These are phyloP conservation scores for Boletus patriciae DNA, from an alignment of 768 basidiomycete genomes.

Conservation along the genomic window DNA sequence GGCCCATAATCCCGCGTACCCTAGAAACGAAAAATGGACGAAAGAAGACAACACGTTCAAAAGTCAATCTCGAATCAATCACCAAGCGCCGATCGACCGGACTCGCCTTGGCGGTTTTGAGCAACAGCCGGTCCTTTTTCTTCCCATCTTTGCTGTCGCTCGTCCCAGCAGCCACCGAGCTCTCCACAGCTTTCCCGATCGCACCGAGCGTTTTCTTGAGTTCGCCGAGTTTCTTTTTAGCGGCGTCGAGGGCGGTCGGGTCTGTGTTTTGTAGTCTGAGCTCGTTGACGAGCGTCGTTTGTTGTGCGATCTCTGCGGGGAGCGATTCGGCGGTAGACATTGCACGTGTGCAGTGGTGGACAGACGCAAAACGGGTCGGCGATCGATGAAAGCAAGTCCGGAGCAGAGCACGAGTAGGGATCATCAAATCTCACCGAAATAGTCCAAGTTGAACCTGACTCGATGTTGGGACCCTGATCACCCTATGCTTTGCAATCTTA, in stretches of 20 bases:
- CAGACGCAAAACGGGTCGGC: slow-evolving; percentile 12
- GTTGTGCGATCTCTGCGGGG: slow-evolving; percentile 53
- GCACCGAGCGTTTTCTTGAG: slow-evolving; percentile 58
- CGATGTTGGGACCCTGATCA: slow-evolving; percentile 26
- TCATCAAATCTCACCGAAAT: slow-evolving; percentile 21
- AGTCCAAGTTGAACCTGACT: slow-evolving; percentile 16
- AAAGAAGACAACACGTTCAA: not conserved
- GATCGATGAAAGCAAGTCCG: slow-evolving; percentile 38
- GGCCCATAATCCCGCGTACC: slow-evolving; percentile 96
- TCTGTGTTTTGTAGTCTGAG: slow-evolving; percentile 59
- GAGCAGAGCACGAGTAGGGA: slow-evolving; percentile 14
- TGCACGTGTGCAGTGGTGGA: slow-evolving; percentile 19
- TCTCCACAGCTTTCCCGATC: slow-evolving; percentile 34
- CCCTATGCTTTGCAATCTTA: no score
- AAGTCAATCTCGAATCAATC: slow-evolving; percentile 14
- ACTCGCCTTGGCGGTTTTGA: slow-evolving; percentile 93
- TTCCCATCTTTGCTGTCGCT: slow-evolving; percentile 46
- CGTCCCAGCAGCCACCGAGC: slow-evolving; percentile 36
- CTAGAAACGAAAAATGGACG: slow-evolving; percentile 37
- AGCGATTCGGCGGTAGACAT: slow-evolving; percentile 49
- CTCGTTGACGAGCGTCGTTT: slow-evolving; percentile 59
- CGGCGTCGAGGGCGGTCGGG: slow-evolving; percentile 51
- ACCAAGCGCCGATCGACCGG: slow-evolving; percentile 2
- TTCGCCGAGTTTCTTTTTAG: slow-evolving; percentile 68
- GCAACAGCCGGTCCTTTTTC: slow-evolving; percentile 67